phyloP scores from a whole-genome alignment of 2,329 filamentous ascomycete genomes.

The Verticillium zaregamsianum region DNA sequence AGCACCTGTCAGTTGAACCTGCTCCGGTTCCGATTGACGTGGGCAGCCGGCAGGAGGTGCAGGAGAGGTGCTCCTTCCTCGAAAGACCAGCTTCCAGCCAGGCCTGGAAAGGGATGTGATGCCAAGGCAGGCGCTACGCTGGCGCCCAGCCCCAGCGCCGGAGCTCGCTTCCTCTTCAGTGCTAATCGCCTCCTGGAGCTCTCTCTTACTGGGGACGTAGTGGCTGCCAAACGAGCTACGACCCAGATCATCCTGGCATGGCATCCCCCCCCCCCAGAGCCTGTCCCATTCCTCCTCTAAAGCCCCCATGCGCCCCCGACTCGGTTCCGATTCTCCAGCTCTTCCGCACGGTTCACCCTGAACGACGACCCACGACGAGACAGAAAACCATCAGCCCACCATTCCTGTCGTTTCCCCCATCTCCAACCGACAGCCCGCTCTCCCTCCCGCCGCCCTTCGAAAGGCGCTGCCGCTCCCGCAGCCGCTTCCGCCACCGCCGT shows the following conservation, averaged over 20 bases:
- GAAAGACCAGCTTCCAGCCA: neutral
- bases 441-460: neutral
- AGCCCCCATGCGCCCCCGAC: neutral
- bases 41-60: neutral
- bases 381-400: neutral
- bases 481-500: neutral
- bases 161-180: slow-evolving; percentile 12
- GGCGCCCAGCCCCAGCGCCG: neutral
- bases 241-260: neutral
- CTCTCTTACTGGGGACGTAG: neutral
- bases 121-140: neutral
- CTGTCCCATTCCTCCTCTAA: neutral
- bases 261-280: neutral
- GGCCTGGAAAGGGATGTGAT: neutral
- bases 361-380: neutral
- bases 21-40: neutral
- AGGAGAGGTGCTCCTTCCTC: neutral
- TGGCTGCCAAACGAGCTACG: neutral
- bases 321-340: slow-evolving; percentile 1
- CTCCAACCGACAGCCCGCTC: neutral
- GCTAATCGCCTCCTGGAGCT: neutral
- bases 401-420: neutral
- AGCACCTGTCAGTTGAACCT: neutral
- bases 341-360: slow-evolving; percentile 4
- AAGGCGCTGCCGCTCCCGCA: neutral